Base-by-base conservation (phyloP, 176 grass and related monocot genomes). In the Zizania latifolia region DNA sequence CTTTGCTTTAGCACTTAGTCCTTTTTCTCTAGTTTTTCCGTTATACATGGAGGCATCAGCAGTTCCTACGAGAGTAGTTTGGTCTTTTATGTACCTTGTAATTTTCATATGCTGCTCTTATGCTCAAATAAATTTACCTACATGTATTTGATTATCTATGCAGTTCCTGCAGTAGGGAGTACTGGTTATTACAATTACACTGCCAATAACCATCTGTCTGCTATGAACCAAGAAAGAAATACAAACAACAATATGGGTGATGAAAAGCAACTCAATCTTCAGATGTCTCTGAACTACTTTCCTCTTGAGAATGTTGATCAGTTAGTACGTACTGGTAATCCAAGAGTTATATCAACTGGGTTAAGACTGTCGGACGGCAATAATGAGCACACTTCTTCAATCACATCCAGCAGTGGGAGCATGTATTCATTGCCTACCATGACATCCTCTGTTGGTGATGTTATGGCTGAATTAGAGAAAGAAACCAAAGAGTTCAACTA, bases 331-430 rank as follows among this genome's bases (percentile, higher is more conserved):
- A n/a, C 72, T 81, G 51, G 67, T 43, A 86, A 82, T 74, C 74
- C 83, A 41, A 79, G 19, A 28, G 73, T 45, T 74, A 78, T 89
- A 15, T 86, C 87, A 70, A 89, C 87, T 45, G 87, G 87, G 32
- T 53, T 89, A 28, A 85, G 69, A 54, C 45, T 89, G 28, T 89
- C 87, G 10, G 78, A 86, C 4, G 78, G 82, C 15, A 79, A 86
- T 12, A 80, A 82, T 64, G 87, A 86, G 74, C 83, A 13, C 75
- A 89, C 85, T 78, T 85, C 87, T 24, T 82, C 74, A 0, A 74
- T 86, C 68, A 86, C 87, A 13, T 89, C 87, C 74, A 78, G 73
- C 36, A 89, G 83, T 26, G 74, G 78, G 31, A 89, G 74, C 74
- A 78, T 89, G 78, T 56, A 68, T 39, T 84, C 62, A 0, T 27